Base-by-base conservation (phyloP, 768 basidiomycete genomes). In the Lactarius akahatsu region DNA sequence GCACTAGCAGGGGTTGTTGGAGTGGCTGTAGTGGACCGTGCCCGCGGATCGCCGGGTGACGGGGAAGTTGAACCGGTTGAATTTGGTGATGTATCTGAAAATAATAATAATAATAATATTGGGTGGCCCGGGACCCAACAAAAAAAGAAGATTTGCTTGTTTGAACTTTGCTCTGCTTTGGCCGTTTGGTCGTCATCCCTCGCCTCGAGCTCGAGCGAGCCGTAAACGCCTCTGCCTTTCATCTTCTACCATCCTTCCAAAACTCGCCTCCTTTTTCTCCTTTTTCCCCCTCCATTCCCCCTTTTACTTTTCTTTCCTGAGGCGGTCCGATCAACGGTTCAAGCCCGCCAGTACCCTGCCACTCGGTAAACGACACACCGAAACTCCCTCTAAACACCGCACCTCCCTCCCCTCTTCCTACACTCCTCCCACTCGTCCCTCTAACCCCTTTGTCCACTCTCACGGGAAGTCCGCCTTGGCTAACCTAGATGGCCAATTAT, bases 401-500 rank as follows among this genome's bases (percentile, higher is more conserved):
- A 15, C 20, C 43, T 16, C 41, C 41, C 16, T 50, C 16, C 57
- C 36, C 28, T 30, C 26, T n/a, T 38, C n/a, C 15, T 41, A 36
- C 54, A 58, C 30, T 41, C 11, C 20, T 28, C 23, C 52, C 50
- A 18, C 32, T 11, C 15, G 26, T n/a, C 30, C 26, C 26, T 26
- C 26, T 59, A n/a, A 11, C 57, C 18, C 28, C 43, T 28, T 23
- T 40, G 20, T 30, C 26, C 13, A 38, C 66, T 20, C 34, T 15
- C 50, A 6, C 26, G 18, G 50, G 9, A 9, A 23, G 47, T 23
- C 38, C 20, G 60, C 26, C 36, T 62, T n/a, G 20, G 61, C 40
- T 11, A 56, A 13, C 16, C 8, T 47, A 47, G 77, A 88, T 88
- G 87, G 80, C 88, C 60, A 83, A 83, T 77, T 89, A 88, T 71